Conservation (phyloP, 805 yeast genomes). For the Metschnikowia dekortorum region DNA sequence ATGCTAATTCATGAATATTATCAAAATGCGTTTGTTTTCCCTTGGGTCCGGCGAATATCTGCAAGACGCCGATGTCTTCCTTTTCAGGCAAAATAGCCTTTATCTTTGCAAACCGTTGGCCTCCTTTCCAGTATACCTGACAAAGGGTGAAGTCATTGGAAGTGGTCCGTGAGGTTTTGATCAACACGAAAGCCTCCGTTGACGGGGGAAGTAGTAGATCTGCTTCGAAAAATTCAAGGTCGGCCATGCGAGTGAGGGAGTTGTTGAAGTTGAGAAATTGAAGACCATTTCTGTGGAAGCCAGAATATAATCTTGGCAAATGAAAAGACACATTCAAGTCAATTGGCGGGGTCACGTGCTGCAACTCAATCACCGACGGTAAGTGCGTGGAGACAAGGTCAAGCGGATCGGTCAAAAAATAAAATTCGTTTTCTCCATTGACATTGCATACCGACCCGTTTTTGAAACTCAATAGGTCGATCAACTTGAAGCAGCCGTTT, state of each 20-base stretch:
- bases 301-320: conserved; percentile 83
- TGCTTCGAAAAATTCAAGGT: conserved; percentile 75
- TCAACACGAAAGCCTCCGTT: conserved; percentile 60
- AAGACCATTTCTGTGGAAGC: conserved; percentile 59
- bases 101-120: conserved; percentile 63
- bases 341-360: conserved; percentile 81
- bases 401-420: conserved; percentile 75
- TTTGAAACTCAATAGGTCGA: conserved; percentile 53
- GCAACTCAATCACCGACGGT: conserved; percentile 74
- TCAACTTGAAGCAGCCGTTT: conserved; percentile 53
- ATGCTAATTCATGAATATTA: conserved; percentile 62
- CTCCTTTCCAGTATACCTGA: conserved; percentile 72
- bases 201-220: conserved; percentile 67
- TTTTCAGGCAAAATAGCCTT: conserved; percentile 77
- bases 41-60: conserved; percentile 66
- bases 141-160: conserved; percentile 57
- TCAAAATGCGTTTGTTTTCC: conserved; percentile 55
- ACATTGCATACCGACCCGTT: conserved; percentile 32
- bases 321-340: conserved; percentile 74
- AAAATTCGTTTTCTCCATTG: conserved; percentile 46
- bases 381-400: conserved; percentile 79
- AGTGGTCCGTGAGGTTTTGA: conserved; percentile 48
- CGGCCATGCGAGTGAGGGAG: conserved; percentile 66
- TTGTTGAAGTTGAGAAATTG: conserved; percentile 65
- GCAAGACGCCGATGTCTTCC: conserved; percentile 65